phyloP scores from a whole-genome alignment of 2,329 filamentous ascomycete species.

The Exserohilum rostratum region DNA sequence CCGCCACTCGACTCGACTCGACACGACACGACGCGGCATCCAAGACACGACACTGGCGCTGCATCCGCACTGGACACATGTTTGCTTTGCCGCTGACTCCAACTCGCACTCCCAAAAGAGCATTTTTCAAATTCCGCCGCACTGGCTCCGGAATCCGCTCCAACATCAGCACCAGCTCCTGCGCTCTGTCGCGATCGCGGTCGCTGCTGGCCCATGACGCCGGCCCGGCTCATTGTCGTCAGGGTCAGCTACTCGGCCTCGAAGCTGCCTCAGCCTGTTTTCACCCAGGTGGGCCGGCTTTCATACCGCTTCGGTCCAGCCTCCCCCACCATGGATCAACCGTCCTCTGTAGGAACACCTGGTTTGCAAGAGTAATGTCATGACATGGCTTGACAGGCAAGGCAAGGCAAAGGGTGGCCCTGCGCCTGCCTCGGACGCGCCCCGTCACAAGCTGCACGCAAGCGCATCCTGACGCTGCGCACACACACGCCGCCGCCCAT shows the following conservation, averaged over 20 bases:
- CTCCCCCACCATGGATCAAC: conserved; percentile 8
- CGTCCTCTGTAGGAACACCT: conserved; percentile 10
- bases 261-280: conserved; percentile 10
- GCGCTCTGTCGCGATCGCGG: too few relatives aligned
- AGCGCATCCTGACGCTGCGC: background rate
- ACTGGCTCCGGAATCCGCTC: too few relatives aligned
- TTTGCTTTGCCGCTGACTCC: conserved; percentile 12
- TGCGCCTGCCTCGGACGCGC: too few relatives aligned
- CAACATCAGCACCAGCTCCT: too few relatives aligned
- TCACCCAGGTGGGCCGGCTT: conserved; percentile 8
- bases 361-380: conserved; percentile 1
- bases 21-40: background rate
- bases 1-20: background rate
- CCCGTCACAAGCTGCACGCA: background rate
- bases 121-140: too few relatives aligned
- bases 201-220: background rate
- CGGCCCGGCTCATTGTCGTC: background rate
- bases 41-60: too few relatives aligned
- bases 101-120: too few relatives aligned
- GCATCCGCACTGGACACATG: too few relatives aligned
- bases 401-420: too few relatives aligned
- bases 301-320: conserved; percentile 10
- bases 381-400: too few relatives aligned
- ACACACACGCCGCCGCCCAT: too few relatives aligned
- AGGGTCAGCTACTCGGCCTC: conserved; percentile 3